Evolutionary conservation across 2,329 filamentous ascomycete genomes (phyloP), one percentile per base, ranked within the genome.

Genomic region (Monosporascus sp.): DNA sequence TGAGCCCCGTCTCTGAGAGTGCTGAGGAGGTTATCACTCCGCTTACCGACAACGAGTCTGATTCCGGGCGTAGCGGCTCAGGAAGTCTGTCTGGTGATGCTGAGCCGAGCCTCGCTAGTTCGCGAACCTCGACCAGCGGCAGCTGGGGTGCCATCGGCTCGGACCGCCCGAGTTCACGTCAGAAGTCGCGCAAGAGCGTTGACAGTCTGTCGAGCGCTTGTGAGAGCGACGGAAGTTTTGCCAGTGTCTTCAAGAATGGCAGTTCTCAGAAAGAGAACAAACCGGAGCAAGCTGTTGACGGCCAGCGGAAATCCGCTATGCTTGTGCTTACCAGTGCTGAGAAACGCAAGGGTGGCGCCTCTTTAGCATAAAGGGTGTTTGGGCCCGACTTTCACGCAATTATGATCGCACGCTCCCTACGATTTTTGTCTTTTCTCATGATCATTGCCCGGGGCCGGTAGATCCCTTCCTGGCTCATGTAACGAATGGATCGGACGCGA

Each of bases 1-100:
- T 90, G 74, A 95, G 89, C 65, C 93, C 94, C 14, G 88, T 93
- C 53, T 97, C 91, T 50, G 94, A 97, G 74, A 85, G 81, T 51
- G 79, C 78, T 3, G 83, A 86, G 62, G 77, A 84, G 58, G 71
- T 84, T 53, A 86, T 89, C 59, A 85, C 86, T 9, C 81, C 86
- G 48, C 69, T 83, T 50, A 83, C 82, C 38, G 90, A 93, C 65
- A 89, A 94, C 60, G 84, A 88, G 63, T 88, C 86, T 52, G 85
- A 88, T 53, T 83, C 81, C 47, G 85, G 83, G 52, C 82, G 82
- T 65, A 89, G 89, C 68, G 81, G 85, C 63, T 92, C 89, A 57
- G 86, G 88, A 60, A 95, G 89, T 70, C 79, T 95, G 56, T 89
- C 87, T 49, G 89, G 89, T 60, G 88, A 88, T 66, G 76, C 80